Evolutionary conservation across 1,139 yeast species (phyloP), one percentile per base, ranked within the genome.

Genomic region (Meyerozyma guilliermondii): DNA sequence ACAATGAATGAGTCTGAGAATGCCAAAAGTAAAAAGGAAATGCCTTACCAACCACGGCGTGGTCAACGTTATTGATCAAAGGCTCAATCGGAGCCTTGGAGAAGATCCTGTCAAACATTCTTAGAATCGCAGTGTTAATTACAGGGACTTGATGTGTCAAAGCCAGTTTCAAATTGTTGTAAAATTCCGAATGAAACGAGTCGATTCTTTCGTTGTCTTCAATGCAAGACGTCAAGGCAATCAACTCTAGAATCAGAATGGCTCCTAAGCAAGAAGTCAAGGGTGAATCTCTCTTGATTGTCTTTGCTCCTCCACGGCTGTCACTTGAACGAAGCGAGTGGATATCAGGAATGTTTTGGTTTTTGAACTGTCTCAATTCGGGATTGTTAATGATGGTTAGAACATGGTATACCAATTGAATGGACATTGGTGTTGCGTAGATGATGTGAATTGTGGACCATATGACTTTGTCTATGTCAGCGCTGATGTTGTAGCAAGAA

Each of bases 1-100:
- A 68, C 1, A 81, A 66, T 2, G 82, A 75, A 13, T 55, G 51
- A 1, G 65, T 57, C 2, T 65, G 53, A 0, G 79, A 65, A 46
- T 71, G 71, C 83, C 83, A 80, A 16, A 73, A 53, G 38, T 76
- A 78, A 49, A 71, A 71, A 11, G 76, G 76, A 16, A 68, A 57
- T 2, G 66, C 43, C 29, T 48, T 50, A 18, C 48, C 56, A 39
- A 61, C 51, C 1, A 55, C 39, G 7, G 7, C 5, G 6, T n/a
- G 23, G 24, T 50, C 52, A n/a, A 43, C 45, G 24, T 43, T 41
- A 7, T 44, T 39, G 17, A 50, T 47, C 50, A 37, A 48, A 52
- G 41, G 51, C 57, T 7, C 54, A 55, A 3, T 43, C 41, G 42
- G 59, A 55, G 4, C 60, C 24, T 58, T 60, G 7, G 66, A 54